phyloP scores from a whole-genome alignment of 495 filamentous ascomycete genomes.

The Trichoderma orchidacearum region DNA sequence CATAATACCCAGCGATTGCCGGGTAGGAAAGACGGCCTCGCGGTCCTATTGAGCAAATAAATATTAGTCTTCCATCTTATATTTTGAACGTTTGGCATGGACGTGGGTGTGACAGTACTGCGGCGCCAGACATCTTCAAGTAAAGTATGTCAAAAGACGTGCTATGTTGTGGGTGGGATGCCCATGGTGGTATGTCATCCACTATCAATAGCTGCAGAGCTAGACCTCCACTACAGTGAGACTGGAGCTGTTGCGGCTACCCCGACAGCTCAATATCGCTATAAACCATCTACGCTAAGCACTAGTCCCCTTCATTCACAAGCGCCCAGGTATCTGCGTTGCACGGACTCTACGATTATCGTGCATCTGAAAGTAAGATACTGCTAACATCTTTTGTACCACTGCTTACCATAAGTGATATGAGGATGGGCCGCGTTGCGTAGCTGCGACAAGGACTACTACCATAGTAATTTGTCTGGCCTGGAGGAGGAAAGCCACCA shows the following conservation, averaged over 20 bases:
- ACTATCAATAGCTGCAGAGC: neutral
- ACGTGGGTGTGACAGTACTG: conserved; percentile 25
- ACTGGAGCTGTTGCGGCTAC: neutral
- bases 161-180: too few relatives aligned
- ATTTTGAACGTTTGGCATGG: neutral
- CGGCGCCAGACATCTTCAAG: conserved; percentile 45
- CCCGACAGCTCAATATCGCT: neutral
- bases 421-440: neutral
- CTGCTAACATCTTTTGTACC: neutral
- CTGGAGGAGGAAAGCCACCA: conserved; percentile 4
- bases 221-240: neutral
- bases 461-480: neutral
- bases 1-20: conserved; percentile 93
- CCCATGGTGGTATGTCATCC: neutral
- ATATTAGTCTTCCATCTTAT: neutral
- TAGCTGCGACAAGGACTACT: neutral
- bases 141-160: too few relatives aligned
- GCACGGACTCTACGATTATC: neutral
- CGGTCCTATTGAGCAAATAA: conserved; percentile 40
- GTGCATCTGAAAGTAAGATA: neutral
- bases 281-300: neutral
- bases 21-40: conserved; percentile 95
- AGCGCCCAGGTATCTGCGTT: neutral
- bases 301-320: neutral
- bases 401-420: neutral